Evolutionary conservation across 1,284 basidiomycete species (phyloP).

Genomic region (Ceratobasidium sp.): DNA sequence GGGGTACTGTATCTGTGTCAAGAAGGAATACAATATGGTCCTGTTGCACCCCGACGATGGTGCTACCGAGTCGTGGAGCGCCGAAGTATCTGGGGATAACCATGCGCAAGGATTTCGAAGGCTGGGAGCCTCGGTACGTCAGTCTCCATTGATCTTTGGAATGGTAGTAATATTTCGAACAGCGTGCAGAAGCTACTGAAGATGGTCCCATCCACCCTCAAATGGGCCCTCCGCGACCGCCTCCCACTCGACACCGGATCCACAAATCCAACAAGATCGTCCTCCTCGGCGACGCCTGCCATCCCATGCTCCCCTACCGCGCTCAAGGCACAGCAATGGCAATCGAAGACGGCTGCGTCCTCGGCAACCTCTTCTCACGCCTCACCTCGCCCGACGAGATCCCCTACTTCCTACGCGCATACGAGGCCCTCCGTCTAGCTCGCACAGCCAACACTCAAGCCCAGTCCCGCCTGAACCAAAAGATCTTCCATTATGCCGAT

Average conservation of each 20-base stretch:
- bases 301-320: conserved; percentile 78
- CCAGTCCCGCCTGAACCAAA: conserved; percentile 48
- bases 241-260: conserved; percentile 60
- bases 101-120: conserved; percentile 63
- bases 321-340: conserved; percentile 79
- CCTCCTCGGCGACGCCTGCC: conserved; percentile 66
- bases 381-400: conserved; percentile 45
- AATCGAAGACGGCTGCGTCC: conserved; percentile 74
- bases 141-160: background rate
- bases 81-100: conserved; percentile 61
- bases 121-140: conserved; percentile 64
- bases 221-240: conserved; percentile 59
- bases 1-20: conserved; percentile 62
- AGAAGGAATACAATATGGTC: conserved; percentile 66
- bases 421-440: conserved; percentile 48
- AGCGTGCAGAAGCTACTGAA: conserved; percentile 64
- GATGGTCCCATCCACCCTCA: conserved; percentile 60
- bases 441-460: conserved; percentile 48
- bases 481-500: conserved; percentile 50
- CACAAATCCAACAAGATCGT: conserved; percentile 62
- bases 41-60: conserved; percentile 62
- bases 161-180: background rate
- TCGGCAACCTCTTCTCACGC: conserved; percentile 60
- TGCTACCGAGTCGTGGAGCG: conserved; percentile 61
- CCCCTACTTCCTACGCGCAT: conserved; percentile 47